Evolutionary conservation across 2,329 filamentous ascomycete species (phyloP).

Genomic region (Ascochyta fabae): DNA sequence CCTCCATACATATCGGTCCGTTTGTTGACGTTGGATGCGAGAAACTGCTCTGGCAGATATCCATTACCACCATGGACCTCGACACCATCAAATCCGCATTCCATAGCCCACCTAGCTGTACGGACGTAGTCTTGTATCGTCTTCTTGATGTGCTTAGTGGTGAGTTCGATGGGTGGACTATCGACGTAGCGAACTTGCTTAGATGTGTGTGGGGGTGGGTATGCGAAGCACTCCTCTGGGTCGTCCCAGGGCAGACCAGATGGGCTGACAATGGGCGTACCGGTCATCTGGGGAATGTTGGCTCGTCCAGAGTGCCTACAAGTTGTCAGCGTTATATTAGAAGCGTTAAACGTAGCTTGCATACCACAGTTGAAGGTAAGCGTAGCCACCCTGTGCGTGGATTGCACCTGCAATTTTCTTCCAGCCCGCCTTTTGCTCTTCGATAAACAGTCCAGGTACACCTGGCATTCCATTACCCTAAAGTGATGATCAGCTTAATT

Average conservation of each 20-base stretch:
- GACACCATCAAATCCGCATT: slow-evolving; percentile 62
- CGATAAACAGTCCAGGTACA: slow-evolving; percentile 36
- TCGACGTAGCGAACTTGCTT: slow-evolving; percentile 43
- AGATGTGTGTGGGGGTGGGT: slow-evolving; percentile 31
- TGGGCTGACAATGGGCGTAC: slow-evolving; percentile 46
- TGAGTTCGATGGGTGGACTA: slow-evolving; percentile 45
- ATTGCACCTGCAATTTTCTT: slow-evolving; percentile 56
- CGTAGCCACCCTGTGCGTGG: slow-evolving; percentile 56
- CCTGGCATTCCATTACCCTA: slow-evolving; percentile 41
- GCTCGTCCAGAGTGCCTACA: slow-evolving; percentile 53
- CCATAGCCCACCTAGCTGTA: slow-evolving; percentile 60
- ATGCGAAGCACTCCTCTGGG: slow-evolving; percentile 48
- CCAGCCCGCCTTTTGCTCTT: slow-evolving; percentile 56
- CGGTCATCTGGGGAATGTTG: slow-evolving; percentile 49
- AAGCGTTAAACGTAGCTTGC: not conserved
- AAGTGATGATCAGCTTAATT: too few relatives aligned
- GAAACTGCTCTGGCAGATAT: slow-evolving; percentile 60
- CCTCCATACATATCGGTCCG: slow-evolving; percentile 59
- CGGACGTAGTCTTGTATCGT: slow-evolving; percentile 53
- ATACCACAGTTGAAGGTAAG: slow-evolving; percentile 51
- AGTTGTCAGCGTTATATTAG: not conserved
- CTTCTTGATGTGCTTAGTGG: slow-evolving; percentile 54
- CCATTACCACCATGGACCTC: slow-evolving; percentile 59
- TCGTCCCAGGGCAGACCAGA: slow-evolving; percentile 57
- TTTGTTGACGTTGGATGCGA: slow-evolving; percentile 56